Evolutionary conservation across 176 grass and related monocot species (phyloP).

Genomic region (Triticum turgidum): DNA sequence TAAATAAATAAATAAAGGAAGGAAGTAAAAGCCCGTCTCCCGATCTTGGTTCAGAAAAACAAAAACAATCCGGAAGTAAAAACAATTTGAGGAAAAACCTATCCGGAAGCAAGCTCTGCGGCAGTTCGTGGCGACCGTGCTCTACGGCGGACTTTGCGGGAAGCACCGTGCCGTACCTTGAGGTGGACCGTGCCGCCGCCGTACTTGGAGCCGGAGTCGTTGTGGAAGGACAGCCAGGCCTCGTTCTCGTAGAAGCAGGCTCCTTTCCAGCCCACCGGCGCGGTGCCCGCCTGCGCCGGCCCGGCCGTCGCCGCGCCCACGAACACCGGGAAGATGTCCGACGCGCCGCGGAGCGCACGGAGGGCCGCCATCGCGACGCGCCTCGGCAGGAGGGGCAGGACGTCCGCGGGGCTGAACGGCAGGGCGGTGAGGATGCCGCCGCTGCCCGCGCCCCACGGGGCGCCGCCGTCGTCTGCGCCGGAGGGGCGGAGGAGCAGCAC

Average conservation of each 20-base stretch:
- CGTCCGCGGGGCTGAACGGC: conserved; percentile 50
- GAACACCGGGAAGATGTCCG: conserved; percentile 67
- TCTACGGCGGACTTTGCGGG: not conserved
- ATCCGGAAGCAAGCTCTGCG: not conserved
- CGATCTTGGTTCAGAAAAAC: not conserved
- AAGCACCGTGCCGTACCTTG: conserved; percentile 30
- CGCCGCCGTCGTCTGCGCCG: not conserved
- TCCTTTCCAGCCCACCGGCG: conserved; percentile 38
- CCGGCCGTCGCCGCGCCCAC: conserved; percentile 44
- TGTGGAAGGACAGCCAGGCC: conserved; percentile 64
- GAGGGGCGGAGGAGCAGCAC: conserved; percentile 11
- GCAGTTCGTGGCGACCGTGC: not conserved
- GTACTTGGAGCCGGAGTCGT: conserved; percentile 47
- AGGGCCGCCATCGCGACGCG: conserved; percentile 35
- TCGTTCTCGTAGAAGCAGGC: conserved; percentile 80
- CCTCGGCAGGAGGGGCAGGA: conserved; percentile 49
- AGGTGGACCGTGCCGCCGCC: conserved; percentile 66
- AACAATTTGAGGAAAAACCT: not conserved
- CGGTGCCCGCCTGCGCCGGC: not conserved
- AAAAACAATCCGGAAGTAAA: not conserved
- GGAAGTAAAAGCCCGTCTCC: not conserved
- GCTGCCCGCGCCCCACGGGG: not conserved
- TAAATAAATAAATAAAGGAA: no score
- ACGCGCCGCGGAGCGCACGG: conserved; percentile 30
- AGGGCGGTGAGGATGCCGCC: not conserved